Percentiles rank a stretch among this genome's conserved stretches.
Evolutionary conservation across 768 basidiomycete species (phyloP).

Genomic region (Peribolospora baueri): DNA sequence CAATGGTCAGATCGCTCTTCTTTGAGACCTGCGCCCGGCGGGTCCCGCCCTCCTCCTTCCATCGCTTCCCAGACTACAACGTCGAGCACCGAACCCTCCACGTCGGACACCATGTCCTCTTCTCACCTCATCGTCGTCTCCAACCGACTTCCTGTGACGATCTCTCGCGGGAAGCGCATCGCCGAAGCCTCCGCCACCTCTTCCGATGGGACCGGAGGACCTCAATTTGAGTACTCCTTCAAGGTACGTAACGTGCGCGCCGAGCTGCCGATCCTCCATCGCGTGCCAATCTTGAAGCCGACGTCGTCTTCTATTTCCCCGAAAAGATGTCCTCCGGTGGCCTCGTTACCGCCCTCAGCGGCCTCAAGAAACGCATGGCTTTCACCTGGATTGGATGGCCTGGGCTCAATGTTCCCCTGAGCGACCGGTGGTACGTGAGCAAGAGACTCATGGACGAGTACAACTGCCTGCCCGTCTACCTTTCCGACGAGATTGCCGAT

Average conservation of each 20-base stretch:
- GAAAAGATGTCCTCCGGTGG: conserved; percentile 84
- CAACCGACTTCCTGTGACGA: conserved; percentile 85
- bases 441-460: conserved; percentile 80
- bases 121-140: conserved; percentile 75
- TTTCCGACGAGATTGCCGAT: conserved; percentile 95
- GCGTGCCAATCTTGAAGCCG: no score
- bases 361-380: conserved; percentile 91
- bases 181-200: conserved; percentile 16
- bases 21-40: no score
- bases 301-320: conserved; percentile 13
- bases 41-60: no score
- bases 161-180: conserved; percentile 18
- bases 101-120: not conserved
- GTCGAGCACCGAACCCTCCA: not conserved
- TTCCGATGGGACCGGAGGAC: conserved; percentile 39
- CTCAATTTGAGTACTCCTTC: conserved; percentile 51
- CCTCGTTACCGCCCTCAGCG: conserved; percentile 83
- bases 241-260: conserved; percentile 13
- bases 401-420: conserved; percentile 67
- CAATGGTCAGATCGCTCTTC: no score
- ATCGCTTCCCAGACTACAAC: no score
- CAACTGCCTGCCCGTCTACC: conserved; percentile 90
- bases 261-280: no score
- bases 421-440: conserved; percentile 78
- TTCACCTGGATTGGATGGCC: conserved; percentile 98